Base-by-base conservation (phyloP, 495 filamentous ascomycete genomes). In the Amphirosellinia nigrospora region DNA sequence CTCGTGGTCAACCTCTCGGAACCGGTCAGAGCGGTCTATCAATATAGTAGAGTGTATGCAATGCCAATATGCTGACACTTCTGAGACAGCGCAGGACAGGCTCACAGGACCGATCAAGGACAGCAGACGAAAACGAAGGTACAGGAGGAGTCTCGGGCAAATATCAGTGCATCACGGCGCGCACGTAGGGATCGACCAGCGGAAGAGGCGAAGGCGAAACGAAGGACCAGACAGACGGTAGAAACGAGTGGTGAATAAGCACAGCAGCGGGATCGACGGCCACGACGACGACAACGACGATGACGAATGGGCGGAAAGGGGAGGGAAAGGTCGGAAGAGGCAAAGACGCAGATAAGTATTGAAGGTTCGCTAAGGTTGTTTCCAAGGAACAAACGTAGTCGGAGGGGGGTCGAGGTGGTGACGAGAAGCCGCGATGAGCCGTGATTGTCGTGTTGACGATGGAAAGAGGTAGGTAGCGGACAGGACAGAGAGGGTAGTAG, bases 171-270 rank as follows among this genome's bases (percentile, higher is more conserved):
- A 71, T 71, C 53, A 59, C 66, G 69, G 38, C 23, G 69, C 73
- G 68, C 68, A 73, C 70, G 68, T 69, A 75, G 68, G 52, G 60
- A 59, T 65, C 66, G 72, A 52, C 65, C 32, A 56, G 56, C 60
- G 53, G 45, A 71, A 69, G 43, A 62, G 70, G 69, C 68, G 55
- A 63, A 62, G 68, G 67, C 59, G 66, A 69, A 69, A 71, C 70
- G 60, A 71, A 56, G 61, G 53, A 74, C 72, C 71, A 72, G 72
- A 74, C 65, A 73, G 73, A 74, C 65, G 75, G 73, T 70, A 72
- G 72, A 67, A 76, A 78, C 72, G 76, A 76, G 68, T 64, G 59
- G 36, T 38, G 58, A 74, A 76, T 73, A 77, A 76, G 76, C 76
- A 78, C 52, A 78, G 60, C 75, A 70, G 75, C 74, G 71, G 71